phyloP scores from a whole-genome alignment of 805 yeast genomes.

The Sugiyamaella valdiviana region DNA sequence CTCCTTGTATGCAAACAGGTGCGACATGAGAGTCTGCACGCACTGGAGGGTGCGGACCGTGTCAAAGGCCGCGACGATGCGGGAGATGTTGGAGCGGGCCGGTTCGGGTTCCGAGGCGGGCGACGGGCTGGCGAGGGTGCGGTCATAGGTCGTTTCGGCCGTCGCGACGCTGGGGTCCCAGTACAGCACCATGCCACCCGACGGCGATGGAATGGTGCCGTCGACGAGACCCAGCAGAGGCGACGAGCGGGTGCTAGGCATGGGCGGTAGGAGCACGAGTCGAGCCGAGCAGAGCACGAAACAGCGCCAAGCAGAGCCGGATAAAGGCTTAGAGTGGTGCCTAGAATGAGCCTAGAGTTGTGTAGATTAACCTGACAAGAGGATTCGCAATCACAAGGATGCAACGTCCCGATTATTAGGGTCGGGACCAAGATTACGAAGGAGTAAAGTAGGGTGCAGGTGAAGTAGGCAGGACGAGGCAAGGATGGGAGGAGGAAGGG shows the following conservation, averaged over 20 bases:
- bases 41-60: not conserved
- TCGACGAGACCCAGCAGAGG: not conserved
- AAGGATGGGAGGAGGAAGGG: not conserved
- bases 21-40: slow-evolving; percentile 3
- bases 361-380: too few relatives aligned
- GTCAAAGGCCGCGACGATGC: slow-evolving; percentile 2
- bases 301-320: too few relatives aligned
- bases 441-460: not conserved
- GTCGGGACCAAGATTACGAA: not conserved
- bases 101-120: not conserved
- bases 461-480: not conserved
- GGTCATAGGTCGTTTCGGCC: not conserved
- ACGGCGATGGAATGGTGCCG: not conserved
- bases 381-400: too few relatives aligned
- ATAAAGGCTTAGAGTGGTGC: too few relatives aligned
- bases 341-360: too few relatives aligned
- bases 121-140: not conserved
- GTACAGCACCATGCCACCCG: not conserved
- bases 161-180: not conserved
- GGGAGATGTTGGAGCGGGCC: not conserved
- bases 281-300: too few relatives aligned
- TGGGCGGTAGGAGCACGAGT: not conserved
- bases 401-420: not conserved
- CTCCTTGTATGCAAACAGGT: slow-evolving; percentile 9
- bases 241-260: not conserved